phyloP scores from a whole-genome alignment of 495 filamentous ascomycete genomes.

The Aspergillus coremiiformis region DNA sequence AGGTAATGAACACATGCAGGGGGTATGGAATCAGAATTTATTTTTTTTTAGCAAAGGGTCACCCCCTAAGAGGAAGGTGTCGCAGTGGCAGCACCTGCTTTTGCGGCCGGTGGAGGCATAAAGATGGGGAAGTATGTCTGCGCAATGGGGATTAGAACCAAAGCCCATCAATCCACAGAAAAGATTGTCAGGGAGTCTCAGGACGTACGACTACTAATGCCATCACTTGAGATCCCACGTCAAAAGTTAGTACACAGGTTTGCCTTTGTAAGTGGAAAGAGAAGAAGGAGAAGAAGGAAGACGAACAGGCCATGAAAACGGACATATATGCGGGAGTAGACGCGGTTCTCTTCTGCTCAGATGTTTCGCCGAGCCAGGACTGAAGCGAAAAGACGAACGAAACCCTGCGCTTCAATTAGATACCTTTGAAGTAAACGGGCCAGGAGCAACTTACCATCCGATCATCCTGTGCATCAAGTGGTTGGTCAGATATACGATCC shows the following conservation, averaged over 20 bases:
- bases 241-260: conserved; percentile 12
- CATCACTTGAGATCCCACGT: conserved; percentile 52
- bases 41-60: conserved; percentile 6
- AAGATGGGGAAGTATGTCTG: conserved; percentile 81
- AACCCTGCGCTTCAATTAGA: conserved; percentile 46
- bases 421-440: background rate
- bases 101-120: conserved; percentile 50
- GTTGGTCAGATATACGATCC: background rate
- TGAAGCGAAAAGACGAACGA: conserved; percentile 78
- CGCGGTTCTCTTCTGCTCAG: conserved; percentile 58
- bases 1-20: background rate
- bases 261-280: background rate
- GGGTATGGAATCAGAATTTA: conserved; percentile 4
- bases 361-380: conserved; percentile 77
- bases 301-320: conserved; percentile 78
- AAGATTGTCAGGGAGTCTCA: background rate
- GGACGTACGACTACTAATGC: conserved; percentile 60
- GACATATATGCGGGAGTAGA: conserved; percentile 76
- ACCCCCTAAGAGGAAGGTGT: conserved; percentile 32
- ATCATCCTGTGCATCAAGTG: conserved; percentile 47
- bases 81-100: conserved; percentile 36
- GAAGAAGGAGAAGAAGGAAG: too few relatives aligned
- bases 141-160: conserved; percentile 10
- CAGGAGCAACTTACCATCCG: conserved; percentile 56
- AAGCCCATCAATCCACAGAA: background rate